phyloP scores from a whole-genome alignment of 2,329 filamentous ascomycete genomes.

The Plenodomus tracheiphilus region DNA sequence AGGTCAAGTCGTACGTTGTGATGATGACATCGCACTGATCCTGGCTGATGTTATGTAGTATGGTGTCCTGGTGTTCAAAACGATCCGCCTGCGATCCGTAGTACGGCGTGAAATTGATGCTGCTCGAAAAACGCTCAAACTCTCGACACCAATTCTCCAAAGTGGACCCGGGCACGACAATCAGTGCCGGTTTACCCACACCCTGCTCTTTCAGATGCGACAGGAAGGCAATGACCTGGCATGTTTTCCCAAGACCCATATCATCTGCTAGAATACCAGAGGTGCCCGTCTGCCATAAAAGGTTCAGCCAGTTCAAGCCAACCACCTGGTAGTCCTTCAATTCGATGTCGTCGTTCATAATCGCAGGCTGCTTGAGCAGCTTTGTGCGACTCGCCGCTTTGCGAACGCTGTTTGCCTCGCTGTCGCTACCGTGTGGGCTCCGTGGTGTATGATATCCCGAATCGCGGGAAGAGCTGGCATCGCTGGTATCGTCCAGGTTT shows the following conservation, averaged over 20 bases:
- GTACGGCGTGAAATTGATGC: constrained; percentile 72
- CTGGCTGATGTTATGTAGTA: constrained; percentile 65
- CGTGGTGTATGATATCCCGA: constrained; percentile 69
- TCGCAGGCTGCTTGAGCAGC: constrained; percentile 69
- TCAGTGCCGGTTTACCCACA: constrained; percentile 72
- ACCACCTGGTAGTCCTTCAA: constrained; percentile 95
- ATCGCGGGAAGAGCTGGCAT: constrained; percentile 55
- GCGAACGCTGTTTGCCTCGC: constrained; percentile 52
- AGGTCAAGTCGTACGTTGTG: constrained; percentile 71
- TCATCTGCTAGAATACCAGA: constrained; percentile 95
- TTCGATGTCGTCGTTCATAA: constrained; percentile 74
- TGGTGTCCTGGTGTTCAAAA: constrained; percentile 66
- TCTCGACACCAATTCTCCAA: constrained; percentile 95
- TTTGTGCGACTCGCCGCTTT: constrained; percentile 39
- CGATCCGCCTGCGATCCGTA: constrained; percentile 71
- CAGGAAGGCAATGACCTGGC: constrained; percentile 91
- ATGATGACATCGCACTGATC: constrained; percentile 66
- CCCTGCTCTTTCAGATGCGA: constrained; percentile 76
- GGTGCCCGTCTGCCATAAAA: constrained; percentile 77
- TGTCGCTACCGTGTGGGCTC: constrained; percentile 46
- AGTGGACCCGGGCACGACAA: constrained; percentile 91
- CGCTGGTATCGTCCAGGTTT: constrained; percentile 53
- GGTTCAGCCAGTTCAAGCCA: constrained; percentile 89
- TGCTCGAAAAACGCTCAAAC: constrained; percentile 83
- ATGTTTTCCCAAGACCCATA: constrained; percentile 95